Evolutionary conservation across 208 protist species (phyloP).

Genomic region (Porcisia deanei): DNA sequence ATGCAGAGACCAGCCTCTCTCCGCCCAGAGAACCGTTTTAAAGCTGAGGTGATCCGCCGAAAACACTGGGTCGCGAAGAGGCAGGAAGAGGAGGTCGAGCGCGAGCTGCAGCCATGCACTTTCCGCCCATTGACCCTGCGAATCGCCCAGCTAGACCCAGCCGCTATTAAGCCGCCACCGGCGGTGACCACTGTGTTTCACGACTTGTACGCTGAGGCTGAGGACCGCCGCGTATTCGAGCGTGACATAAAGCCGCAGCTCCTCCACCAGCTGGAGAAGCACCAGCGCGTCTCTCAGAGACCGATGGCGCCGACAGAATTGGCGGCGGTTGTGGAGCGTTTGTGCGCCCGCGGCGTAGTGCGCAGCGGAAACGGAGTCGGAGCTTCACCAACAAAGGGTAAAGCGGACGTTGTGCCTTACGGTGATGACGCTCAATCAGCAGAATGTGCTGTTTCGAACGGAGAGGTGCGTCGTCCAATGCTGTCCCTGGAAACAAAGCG

Average conservation of each 20-base stretch:
- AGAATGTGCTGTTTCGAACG: neutral
- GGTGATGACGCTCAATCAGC: neutral
- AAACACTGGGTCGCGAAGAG: slow-evolving; percentile 67
- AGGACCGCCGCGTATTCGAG: slow-evolving; percentile 56
- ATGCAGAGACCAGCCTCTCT: slow-evolving; percentile 63
- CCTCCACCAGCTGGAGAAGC: slow-evolving; percentile 54
- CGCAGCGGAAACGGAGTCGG: slow-evolving; percentile 10
- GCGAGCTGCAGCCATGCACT: slow-evolving; percentile 75
- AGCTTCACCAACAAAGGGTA: neutral
- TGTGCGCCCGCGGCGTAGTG: slow-evolving; percentile 50
- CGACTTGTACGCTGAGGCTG: slow-evolving; percentile 60
- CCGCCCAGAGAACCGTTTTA: slow-evolving; percentile 67
- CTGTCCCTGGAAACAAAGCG: slow-evolving; percentile 50
- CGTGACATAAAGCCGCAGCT: slow-evolving; percentile 52
- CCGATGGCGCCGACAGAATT: slow-evolving; percentile 36
- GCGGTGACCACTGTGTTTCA: slow-evolving; percentile 45
- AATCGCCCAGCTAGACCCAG: slow-evolving; percentile 39
- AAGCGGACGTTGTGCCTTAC: slow-evolving; percentile 1
- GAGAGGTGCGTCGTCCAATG: slow-evolving; percentile 33
- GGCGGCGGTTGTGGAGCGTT: slow-evolving; percentile 60
- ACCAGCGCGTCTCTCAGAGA: slow-evolving; percentile 18
- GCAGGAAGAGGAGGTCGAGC: slow-evolving; percentile 53
- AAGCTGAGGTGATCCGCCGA: slow-evolving; percentile 62
- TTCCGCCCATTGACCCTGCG: slow-evolving; percentile 81
- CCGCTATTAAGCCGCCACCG: slow-evolving; percentile 14